These are phyloP conservation scores for Colletotrichum tamarilloi DNA, from an alignment of 2,329 filamentous ascomycete genomes.

Conservation along the genomic window DNA sequence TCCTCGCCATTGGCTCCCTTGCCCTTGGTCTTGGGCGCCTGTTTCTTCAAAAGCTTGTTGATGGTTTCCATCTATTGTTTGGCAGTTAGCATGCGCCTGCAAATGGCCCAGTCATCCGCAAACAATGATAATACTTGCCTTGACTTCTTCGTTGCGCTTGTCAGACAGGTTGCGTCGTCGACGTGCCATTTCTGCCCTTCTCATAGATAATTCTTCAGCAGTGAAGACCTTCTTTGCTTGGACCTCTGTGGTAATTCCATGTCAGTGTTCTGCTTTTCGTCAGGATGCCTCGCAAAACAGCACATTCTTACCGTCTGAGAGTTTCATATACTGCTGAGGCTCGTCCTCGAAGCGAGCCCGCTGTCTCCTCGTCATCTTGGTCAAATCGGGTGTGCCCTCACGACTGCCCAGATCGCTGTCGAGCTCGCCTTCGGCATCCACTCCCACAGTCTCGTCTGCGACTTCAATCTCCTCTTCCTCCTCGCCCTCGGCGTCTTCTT, in stretches of 20 bases:
- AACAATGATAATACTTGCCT: slow-evolving; percentile 52
- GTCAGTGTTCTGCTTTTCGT: slow-evolving; percentile 32
- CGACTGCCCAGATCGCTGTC: slow-evolving; percentile 59
- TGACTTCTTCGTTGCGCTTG: slow-evolving; percentile 73
- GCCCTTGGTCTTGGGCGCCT: slow-evolving; percentile 78
- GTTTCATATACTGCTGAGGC: slow-evolving; percentile 66
- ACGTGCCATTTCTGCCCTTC: slow-evolving; percentile 71
- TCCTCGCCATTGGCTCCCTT: slow-evolving; percentile 61
- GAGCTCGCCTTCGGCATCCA: slow-evolving; percentile 54
- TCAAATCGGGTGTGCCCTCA: slow-evolving; percentile 63
- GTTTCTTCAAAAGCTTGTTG: slow-evolving; percentile 89
- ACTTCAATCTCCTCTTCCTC: slow-evolving; percentile 52
- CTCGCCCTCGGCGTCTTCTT: slow-evolving; percentile 49
- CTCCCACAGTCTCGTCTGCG: slow-evolving; percentile 24
- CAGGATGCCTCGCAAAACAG: background rate
- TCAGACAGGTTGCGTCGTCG: slow-evolving; percentile 71
- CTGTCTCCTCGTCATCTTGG: slow-evolving; percentile 71
- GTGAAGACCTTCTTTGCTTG: slow-evolving; percentile 73
- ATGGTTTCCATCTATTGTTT: slow-evolving; percentile 82
- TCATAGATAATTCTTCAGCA: slow-evolving; percentile 71
- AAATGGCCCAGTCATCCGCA: too few species aligned
- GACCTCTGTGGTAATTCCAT: slow-evolving; percentile 58
- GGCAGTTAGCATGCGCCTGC: background rate
- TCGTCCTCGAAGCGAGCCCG: slow-evolving; percentile 68
- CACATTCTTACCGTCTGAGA: slow-evolving; percentile 64